These are phyloP conservation scores for Cercospora sp. DNA, from an alignment of 2,329 filamentous ascomycete genomes.

Conservation along the genomic window DNA sequence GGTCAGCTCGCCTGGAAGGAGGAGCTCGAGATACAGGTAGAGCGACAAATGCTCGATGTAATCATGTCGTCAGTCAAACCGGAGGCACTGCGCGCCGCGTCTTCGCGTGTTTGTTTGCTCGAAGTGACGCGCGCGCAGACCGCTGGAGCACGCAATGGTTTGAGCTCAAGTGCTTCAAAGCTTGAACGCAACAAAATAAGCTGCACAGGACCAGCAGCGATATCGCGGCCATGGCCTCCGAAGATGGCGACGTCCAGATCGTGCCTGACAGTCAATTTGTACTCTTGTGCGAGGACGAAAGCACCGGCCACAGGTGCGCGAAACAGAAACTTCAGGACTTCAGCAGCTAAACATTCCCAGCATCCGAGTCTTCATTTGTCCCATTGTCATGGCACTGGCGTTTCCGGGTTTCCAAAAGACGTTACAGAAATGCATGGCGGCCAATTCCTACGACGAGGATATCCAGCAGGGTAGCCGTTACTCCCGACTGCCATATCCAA, in stretches of 20 bases:
- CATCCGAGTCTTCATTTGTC: background rate
- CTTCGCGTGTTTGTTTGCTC: background rate
- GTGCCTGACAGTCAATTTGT: background rate
- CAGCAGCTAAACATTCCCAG: background rate
- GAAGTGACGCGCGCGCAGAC: background rate
- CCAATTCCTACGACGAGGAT: background rate
- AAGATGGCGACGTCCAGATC: background rate
- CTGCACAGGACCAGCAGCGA: background rate
- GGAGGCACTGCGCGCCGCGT: background rate
- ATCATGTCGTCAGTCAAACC: background rate
- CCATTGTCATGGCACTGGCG: background rate
- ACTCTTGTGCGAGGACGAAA: background rate
- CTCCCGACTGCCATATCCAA: background rate
- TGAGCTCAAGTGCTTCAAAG: background rate
- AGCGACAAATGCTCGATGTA: background rate
- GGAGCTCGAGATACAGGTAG: conserved; percentile 5
- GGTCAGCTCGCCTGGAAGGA: background rate
- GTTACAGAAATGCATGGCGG: background rate
- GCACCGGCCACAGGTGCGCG: background rate
- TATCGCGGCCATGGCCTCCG: background rate
- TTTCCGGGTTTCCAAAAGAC: background rate
- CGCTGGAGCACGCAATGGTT: background rate
- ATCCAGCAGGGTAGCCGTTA: background rate
- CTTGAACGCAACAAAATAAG: background rate
- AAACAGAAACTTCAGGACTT: background rate